Percentiles rank a stretch among this genome's conserved stretches.
These are phyloP conservation scores for Myrica gale DNA, from an alignment of 306 rosid species.

Conservation along the genomic window DNA sequence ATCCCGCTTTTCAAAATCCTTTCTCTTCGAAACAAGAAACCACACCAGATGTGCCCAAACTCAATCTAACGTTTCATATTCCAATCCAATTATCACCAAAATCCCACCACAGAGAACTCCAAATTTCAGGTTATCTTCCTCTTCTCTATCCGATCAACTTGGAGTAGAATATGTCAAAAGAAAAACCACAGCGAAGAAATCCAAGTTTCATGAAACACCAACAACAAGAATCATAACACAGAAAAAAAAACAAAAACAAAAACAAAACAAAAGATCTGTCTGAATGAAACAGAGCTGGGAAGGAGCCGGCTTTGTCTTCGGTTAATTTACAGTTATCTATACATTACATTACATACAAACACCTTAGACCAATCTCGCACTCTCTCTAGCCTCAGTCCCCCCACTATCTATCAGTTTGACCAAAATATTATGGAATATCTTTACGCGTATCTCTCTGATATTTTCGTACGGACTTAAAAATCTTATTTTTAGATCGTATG, in stretches of 20 bases:
- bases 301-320: slow-evolving; percentile 33
- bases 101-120: slow-evolving; percentile 28
- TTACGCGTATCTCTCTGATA: not conserved
- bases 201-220: slow-evolving; percentile 28
- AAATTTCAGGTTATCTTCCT: slow-evolving; percentile 18
- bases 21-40: slow-evolving; percentile 14
- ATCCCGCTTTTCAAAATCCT: not conserved
- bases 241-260: slow-evolving; percentile 15
- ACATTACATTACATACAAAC: slow-evolving; percentile 2
- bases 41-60: slow-evolving; percentile 17
- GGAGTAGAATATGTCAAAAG: slow-evolving; percentile 2
- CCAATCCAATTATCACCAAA: slow-evolving; percentile 33
- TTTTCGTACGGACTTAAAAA: not conserved
- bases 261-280: not conserved
- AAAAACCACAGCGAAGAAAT: slow-evolving; percentile 33
- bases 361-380: not conserved
- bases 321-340: not conserved
- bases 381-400: not conserved
- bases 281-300: slow-evolving; percentile 8
- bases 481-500: too few species aligned
- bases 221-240: slow-evolving; percentile 30
- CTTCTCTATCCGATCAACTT: slow-evolving; percentile 22
- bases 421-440: slow-evolving; percentile 16
- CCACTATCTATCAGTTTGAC: slow-evolving; percentile 27
- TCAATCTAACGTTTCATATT: slow-evolving; percentile 32